phyloP scores from a whole-genome alignment of 495 filamentous ascomycete species.

The Neurospora sp. region DNA sequence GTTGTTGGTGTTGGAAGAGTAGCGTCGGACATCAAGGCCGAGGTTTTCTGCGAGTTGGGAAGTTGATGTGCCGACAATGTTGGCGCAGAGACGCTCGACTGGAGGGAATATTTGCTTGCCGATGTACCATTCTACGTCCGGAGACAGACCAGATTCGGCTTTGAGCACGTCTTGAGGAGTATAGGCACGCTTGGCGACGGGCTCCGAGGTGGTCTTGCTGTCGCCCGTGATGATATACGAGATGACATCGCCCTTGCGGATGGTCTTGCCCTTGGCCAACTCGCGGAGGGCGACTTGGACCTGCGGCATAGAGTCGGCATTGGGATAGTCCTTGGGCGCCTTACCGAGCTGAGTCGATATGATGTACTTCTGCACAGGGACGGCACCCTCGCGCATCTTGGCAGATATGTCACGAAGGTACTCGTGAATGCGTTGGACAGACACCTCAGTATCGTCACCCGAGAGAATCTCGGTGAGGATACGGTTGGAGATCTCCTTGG shows the following conservation, averaged over 20 bases:
- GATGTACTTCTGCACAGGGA: slow-evolving; percentile 19
- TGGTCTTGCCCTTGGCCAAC: slow-evolving; percentile 71
- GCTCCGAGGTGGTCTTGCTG: slow-evolving; percentile 58
- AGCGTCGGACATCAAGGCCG: slow-evolving; percentile 82
- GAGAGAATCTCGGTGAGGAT: slow-evolving; percentile 87
- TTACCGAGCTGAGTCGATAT: slow-evolving; percentile 98
- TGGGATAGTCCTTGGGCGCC: slow-evolving; percentile 83
- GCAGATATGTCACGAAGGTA: slow-evolving; percentile 72
- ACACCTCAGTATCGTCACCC: slow-evolving; percentile 81
- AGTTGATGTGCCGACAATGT: slow-evolving; percentile 84
- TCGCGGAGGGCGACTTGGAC: slow-evolving; percentile 89
- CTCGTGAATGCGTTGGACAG: slow-evolving; percentile 83
- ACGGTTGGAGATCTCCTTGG: slow-evolving; percentile 79
- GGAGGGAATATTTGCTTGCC: slow-evolving; percentile 98
- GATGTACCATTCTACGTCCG: slow-evolving; percentile 92
- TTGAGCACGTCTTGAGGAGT: slow-evolving; percentile 78
- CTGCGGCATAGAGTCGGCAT: slow-evolving; percentile 89
- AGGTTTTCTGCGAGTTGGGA: slow-evolving; percentile 83
- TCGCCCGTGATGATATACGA: slow-evolving; percentile 86
- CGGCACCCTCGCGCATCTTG: slow-evolving; percentile 53
- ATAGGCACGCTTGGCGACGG: slow-evolving; percentile 78
- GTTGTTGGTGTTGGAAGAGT: slow-evolving; percentile 33
- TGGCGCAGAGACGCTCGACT: slow-evolving; percentile 94
- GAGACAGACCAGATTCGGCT: slow-evolving; percentile 58
- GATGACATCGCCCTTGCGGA: slow-evolving; percentile 91